phyloP scores from a whole-genome alignment of 2,329 filamentous ascomycete species.

The Mycosphaerella arachidis region DNA sequence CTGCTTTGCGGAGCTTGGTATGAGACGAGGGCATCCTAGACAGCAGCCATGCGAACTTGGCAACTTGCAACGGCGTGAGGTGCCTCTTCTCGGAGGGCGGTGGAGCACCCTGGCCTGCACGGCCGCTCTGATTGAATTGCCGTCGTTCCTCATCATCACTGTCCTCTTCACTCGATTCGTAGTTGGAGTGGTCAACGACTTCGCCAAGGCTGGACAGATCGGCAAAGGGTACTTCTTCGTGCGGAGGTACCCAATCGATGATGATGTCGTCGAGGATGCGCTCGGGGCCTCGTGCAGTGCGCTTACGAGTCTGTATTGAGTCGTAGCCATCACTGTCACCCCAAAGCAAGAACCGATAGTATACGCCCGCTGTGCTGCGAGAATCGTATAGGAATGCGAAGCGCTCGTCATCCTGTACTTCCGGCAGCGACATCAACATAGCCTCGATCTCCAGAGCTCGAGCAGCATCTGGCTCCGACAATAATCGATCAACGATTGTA shows the following conservation, averaged over 20 bases:
- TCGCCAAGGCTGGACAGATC: constrained; percentile 63
- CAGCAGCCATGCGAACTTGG: constrained; percentile 79
- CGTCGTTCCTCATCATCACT: constrained; percentile 55
- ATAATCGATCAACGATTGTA: constrained; percentile 73
- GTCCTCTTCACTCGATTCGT: constrained; percentile 82
- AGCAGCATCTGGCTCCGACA: constrained; percentile 52
- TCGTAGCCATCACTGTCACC: constrained; percentile 45
- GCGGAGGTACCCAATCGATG: constrained; percentile 72
- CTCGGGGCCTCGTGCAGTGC: constrained; percentile 35
- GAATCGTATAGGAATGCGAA: constrained; percentile 95
- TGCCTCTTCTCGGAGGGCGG: constrained; percentile 48
- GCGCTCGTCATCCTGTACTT: constrained; percentile 79
- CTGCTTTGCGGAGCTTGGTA: constrained; percentile 71
- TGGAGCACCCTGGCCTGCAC: constrained; percentile 37
- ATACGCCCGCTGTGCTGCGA: constrained; percentile 71
- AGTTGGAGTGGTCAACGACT: constrained; percentile 77
- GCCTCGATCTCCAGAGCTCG: constrained; percentile 81
- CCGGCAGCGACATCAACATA: constrained; percentile 77
- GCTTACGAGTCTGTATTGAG: constrained; percentile 32
- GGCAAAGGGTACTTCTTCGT: constrained; percentile 63
- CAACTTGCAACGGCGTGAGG: constrained; percentile 76
- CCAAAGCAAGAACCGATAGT: constrained; percentile 92
- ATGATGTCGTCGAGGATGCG: constrained; percentile 66
- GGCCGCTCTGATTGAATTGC: constrained; percentile 36
- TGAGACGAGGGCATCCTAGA: constrained; percentile 73